Conservation (phyloP, 192 early-diverging fungal species). For the Coemansia sp. region DNA sequence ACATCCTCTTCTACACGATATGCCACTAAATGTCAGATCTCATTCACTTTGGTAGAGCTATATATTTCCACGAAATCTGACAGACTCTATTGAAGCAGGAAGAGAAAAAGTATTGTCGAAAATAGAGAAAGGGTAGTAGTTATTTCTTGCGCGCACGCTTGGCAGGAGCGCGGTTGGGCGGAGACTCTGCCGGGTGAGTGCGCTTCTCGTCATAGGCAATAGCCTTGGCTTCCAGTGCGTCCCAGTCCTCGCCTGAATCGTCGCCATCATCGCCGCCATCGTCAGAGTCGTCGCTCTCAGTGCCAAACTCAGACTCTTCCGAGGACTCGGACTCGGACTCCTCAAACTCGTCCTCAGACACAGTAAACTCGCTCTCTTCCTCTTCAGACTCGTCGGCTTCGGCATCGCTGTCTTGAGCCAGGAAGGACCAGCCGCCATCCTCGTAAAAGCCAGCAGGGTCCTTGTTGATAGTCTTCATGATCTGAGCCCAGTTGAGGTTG, state of each 20-base stretch:
- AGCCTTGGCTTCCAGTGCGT: slow-evolving; percentile 77
- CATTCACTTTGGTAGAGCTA: not conserved
- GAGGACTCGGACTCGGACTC: slow-evolving; percentile 50
- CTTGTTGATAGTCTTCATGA: slow-evolving; percentile 97
- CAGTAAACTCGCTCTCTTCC: slow-evolving; percentile 64
- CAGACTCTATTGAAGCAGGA: not conserved
- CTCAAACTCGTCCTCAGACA: slow-evolving; percentile 59
- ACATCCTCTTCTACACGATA: slow-evolving; percentile 52
- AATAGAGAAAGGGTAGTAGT: not conserved
- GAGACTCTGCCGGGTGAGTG: slow-evolving; percentile 7
- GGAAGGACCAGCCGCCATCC: slow-evolving; percentile 91
- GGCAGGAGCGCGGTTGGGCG: slow-evolving; percentile 10
- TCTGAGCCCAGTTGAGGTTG: slow-evolving; percentile 91
- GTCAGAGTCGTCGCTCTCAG: slow-evolving; percentile 37
- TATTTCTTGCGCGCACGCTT: slow-evolving; percentile 49
- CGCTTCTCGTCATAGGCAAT: slow-evolving; percentile 55
- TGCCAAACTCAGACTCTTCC: slow-evolving; percentile 57
- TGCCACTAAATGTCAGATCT: not conserved
- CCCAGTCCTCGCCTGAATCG: slow-evolving; percentile 77
- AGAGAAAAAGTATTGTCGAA: not conserved
- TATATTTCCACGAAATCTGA: not conserved
- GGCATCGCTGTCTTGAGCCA: slow-evolving; percentile 66
- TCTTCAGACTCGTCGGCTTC: slow-evolving; percentile 58
- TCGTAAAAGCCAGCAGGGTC: slow-evolving; percentile 89
- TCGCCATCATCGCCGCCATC: slow-evolving; percentile 53